Base-by-base conservation (phyloP, 2,329 filamentous ascomycete genomes). In the Keithomyces neogunnii region DNA sequence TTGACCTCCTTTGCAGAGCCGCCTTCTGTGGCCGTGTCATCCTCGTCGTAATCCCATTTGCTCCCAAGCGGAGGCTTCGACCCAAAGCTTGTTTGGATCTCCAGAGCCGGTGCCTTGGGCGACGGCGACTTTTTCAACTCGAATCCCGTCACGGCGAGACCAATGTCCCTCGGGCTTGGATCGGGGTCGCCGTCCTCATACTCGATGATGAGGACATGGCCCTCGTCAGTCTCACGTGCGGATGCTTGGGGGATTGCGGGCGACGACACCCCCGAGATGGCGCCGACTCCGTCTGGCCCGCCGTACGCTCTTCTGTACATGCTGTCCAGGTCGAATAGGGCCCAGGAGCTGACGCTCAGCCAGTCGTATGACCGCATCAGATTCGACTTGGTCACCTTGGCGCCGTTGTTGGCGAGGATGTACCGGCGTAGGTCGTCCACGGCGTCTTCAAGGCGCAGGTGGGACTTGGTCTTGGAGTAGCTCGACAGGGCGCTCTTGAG, bases 381-480 rank as follows among this genome's bases (percentile, higher is more conserved):
- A 47, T 78, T 73, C 4, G 72, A 69, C 53, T 75, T 75, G 2
- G 68, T 66, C 8, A 84, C 64, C n/a, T 72, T 71, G 7, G 66
- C 64, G 2, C 77, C 73, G 28, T 74, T 72, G 52, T 73, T 75
- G 13, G 77, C 72, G 10, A 85, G 70, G 13, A 84, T 74, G 29
- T 81, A 73, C 4, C 81, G 73, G 3, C 81, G 74, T 38, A 86
- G 71, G 61, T 83, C 81, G 62, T 85, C 80, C 46, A 85, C 78
- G 31, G 82, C 80, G 46, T 81, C 75, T 57, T 83, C 79, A 7
- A 85, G 71, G 9, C 75, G 71, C 33, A 69, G 61, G 9, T 66
- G 66, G 36, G 68, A 69, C 19, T 62, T 65, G 1, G 71, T 73
- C 52, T 70, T 71, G 4, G 77, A 73, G 62, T 84, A 84, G 56